Percentiles rank a stretch among this genome's conserved stretches.
These are phyloP conservation scores for Apiospora saccharicola DNA, from an alignment of 2,329 filamentous ascomycete species.

Conservation along the genomic window DNA sequence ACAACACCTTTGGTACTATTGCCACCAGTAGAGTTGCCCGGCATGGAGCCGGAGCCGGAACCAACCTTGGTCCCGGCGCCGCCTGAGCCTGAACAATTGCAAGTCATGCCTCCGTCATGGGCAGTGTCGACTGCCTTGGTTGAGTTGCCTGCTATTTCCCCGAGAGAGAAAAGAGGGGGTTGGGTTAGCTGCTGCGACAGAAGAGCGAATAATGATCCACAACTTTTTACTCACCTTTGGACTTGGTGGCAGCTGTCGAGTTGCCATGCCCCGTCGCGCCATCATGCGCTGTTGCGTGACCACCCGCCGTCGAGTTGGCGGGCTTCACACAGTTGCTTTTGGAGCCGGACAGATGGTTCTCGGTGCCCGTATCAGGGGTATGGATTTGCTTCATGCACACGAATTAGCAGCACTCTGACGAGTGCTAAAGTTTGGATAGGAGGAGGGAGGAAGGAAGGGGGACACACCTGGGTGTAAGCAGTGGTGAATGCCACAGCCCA, in stretches of 20 bases:
- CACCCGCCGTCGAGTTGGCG: not conserved
- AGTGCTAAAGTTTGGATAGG: not conserved
- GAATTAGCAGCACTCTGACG: not conserved
- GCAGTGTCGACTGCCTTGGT: not conserved
- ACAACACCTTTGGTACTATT: not conserved
- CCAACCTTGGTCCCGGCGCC: not conserved
- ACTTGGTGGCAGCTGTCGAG: not conserved
- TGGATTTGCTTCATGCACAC: not conserved
- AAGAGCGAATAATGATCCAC: too few relatives aligned
- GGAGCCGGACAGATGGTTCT: not conserved
- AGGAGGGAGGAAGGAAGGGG: not conserved
- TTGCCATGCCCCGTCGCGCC: not conserved
- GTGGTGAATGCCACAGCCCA: not conserved
- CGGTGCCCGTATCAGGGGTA: not conserved
- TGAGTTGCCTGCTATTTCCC: not conserved
- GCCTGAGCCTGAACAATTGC: not conserved
- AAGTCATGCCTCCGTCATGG: not conserved
- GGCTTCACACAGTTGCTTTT: not conserved
- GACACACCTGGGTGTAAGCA: constrained; percentile 25
- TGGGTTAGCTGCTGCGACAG: too few relatives aligned
- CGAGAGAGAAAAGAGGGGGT: not conserved
- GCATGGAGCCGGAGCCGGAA: not conserved
- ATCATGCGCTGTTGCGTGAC: not conserved
- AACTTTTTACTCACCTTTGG: not conserved
- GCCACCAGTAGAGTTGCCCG: not conserved